Conservation (phyloP, 139 green algal species). For the Closterium sp. region DNA sequence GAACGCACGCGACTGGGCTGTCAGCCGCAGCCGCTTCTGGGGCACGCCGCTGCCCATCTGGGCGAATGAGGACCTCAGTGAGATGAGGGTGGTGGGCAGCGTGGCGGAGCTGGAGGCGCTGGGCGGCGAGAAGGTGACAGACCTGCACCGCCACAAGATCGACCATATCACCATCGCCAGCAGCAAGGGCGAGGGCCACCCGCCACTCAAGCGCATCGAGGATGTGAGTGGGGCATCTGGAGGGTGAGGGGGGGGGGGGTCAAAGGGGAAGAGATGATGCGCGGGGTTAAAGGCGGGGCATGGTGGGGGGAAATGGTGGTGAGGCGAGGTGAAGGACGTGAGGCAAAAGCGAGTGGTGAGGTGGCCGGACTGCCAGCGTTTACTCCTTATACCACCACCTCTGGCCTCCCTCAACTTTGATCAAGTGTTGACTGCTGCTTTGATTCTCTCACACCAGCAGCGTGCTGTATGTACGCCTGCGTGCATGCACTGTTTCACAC, state of each 20-base stretch:
- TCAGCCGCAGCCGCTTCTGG: conserved; percentile 87
- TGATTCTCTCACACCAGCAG: too few relatives aligned
- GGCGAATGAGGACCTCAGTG: conserved; percentile 64
- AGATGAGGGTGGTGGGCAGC: conserved; percentile 84
- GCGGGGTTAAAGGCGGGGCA: too few relatives aligned
- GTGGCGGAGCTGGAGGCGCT: conserved; percentile 86
- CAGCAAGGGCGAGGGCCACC: conserved; percentile 19
- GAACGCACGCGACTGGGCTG: conserved; percentile 87
- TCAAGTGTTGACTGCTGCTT: too few relatives aligned
- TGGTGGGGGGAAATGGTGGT: too few relatives aligned
- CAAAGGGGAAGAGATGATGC: not conserved
- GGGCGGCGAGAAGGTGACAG: conserved; percentile 79
- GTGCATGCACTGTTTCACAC: not conserved
- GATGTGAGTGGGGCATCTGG: conserved; percentile 27
- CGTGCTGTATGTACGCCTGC: too few relatives aligned
- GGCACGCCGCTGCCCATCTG: conserved; percentile 97
- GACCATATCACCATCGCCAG: conserved; percentile 95
- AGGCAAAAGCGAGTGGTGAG: too few relatives aligned
- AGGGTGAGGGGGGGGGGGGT: too few relatives aligned
- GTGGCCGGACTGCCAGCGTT: too few relatives aligned
- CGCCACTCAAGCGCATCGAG: conserved; percentile 45
- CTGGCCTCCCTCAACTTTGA: too few relatives aligned
- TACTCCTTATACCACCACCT: too few relatives aligned
- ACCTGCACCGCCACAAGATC: conserved; percentile 98
- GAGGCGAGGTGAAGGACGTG: too few relatives aligned